Percentiles rank a stretch among this genome's conserved stretches.
phyloP scores from a whole-genome alignment of 768 basidiomycete species.

The Lactarius trivialis region DNA sequence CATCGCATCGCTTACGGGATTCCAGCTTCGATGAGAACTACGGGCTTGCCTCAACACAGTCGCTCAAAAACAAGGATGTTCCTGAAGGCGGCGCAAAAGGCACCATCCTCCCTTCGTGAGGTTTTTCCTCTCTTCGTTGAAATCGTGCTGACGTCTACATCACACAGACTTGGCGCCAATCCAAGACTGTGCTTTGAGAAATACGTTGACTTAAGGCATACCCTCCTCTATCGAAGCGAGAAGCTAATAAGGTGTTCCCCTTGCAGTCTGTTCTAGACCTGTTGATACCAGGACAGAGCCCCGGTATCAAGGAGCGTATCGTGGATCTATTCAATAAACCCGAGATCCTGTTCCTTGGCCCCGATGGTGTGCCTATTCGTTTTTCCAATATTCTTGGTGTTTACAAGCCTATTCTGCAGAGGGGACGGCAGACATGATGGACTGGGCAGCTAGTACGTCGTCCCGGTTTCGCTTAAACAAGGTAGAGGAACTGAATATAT shows the following conservation, averaged over 20 bases:
- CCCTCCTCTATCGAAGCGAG: background rate
- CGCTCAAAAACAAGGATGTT: no score
- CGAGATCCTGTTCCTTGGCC: slow-evolving; percentile 92
- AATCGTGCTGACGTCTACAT: background rate
- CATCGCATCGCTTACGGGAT: background rate
- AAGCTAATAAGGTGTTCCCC: slow-evolving; percentile 1
- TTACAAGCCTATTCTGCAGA: slow-evolving; percentile 36
- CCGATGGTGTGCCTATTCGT: slow-evolving; percentile 57
- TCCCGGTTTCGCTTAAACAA: background rate
- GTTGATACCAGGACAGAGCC: slow-evolving; percentile 90
- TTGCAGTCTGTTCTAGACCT: slow-evolving; percentile 81
- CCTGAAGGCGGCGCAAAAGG: no score
- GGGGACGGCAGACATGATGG: slow-evolving; percentile 99
- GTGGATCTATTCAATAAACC: slow-evolving; percentile 87
- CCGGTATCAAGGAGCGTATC: slow-evolving; percentile 92
- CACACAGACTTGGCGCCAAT: slow-evolving; percentile 63
- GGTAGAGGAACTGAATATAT: slow-evolving; percentile 1
- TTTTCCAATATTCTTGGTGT: no score
- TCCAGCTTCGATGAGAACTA: slow-evolving; percentile 90
- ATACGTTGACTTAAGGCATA: slow-evolving; percentile 80
- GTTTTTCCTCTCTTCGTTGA: slow-evolving; percentile 4
- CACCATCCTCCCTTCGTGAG: slow-evolving; percentile 86
- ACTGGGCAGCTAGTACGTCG: slow-evolving; percentile 89
- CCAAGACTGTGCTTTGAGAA: slow-evolving; percentile 91
- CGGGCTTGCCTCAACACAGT: no score